Base-by-base conservation (phyloP, 2,329 filamentous ascomycete genomes). In the Ascochyta lentis region DNA sequence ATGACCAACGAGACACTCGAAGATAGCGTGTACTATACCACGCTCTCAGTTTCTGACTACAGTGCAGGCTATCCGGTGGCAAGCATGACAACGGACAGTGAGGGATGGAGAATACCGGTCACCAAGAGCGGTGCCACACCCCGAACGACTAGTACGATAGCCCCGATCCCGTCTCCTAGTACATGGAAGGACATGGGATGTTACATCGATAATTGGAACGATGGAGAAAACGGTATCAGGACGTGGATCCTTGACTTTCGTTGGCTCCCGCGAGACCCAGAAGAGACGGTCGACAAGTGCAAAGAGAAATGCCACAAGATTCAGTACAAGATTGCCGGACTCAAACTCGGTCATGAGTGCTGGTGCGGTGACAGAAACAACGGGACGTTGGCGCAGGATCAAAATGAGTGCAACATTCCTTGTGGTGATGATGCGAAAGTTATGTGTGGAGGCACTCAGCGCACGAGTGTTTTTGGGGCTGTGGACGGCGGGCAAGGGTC, bases 301-400 rank as follows among this genome's bases (percentile, higher is more conserved):
- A 55, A 55, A 34, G 26, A 40, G 1, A 49, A 49, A 24, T 55
- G 52, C 45, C 48, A 34, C 27, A 16, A 45, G 2, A 27, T 55
- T 0, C 16, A 38, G 40, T 49, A 39, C n/a, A 33, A 26, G 7
- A 23, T 55, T 0, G 52, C 52, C 13, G 52, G 52, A 5, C 31
- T 55, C 13, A 55, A 45, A 23, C 26, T 10, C 4, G 46, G 45
- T 1, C 19, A 40, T 8, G 35, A 45, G 40, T 55, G 52, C 24
- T 49, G 13, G 12, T 55, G 52, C 19, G 52, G 52, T 15, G 41
- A 55, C 6, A 26, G 6, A 10, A 46, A 35, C 9, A 49, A 49
- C 3, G 52, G 34, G 12, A 55, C 52, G 6, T 10, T 24, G 26
- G 52, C 46, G 13, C 22, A 22, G 16, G 29, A 56, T n/a, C 42